Base-by-base conservation (phyloP, 2,329 filamentous ascomycete genomes). In the Epicoccum nigrum region DNA sequence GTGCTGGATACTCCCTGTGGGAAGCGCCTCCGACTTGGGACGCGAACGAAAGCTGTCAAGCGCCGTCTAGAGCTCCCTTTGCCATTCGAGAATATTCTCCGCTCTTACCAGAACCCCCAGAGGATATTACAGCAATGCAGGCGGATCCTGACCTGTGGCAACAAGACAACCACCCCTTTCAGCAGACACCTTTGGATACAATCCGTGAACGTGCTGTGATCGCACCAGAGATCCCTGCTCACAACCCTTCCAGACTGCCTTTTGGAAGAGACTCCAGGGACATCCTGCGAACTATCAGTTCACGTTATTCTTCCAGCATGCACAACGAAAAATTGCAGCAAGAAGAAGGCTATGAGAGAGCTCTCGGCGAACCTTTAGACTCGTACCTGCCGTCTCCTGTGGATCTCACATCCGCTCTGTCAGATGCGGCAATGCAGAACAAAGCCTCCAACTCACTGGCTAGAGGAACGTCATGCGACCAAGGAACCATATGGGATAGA, bases 31-130 rank as follows among this genome's bases (percentile, higher is more conserved):
- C 60, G 9, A 65, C 63, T 21, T 70, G 66, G 69, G 58, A 58
- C 15, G 51, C 62, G 27, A 23, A 31, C 28, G 44, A 47, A 13
- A 15, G 12, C 17, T 23, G 15, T 27, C 44, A 44, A 21, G n/a
- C 30, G 33, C 39, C 17, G 13, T 48, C 34, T 2, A 30, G 27
- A 7, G 13, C 39, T 33, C 19, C 37, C n/a, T 30, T 16, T 32
- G 35, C 41, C 13, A 31, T 49, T 20, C 16, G 48, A 25, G 42
- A 41, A 9, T 69, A 64, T 34, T 66, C 59, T 27, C 65, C 64
- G 31, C 51, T 70, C 6, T 50, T 72, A 15, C 67, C 68, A 32
- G 69, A 70, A n/a, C 59, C 68, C 28, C 68, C 62, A 31, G 60
- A 66, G 19, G 59, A 62, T 32, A 2, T 47, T 7, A 21, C 42